Base-by-base conservation (phyloP, 306 rosid genomes). In the Cajanus cajan region DNA sequence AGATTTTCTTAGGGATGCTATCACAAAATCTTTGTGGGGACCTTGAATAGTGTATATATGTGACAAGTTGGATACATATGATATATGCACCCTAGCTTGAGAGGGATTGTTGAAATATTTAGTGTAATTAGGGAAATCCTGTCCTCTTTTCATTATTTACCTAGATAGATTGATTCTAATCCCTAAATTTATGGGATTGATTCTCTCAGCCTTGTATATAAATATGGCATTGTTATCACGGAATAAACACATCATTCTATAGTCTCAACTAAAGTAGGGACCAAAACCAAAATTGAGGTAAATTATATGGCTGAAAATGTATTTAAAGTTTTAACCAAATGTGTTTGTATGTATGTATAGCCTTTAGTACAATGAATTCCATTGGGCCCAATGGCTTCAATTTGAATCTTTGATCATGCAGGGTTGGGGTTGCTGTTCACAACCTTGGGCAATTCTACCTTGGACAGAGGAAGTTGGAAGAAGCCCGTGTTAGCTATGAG, bases 381-480 rank as follows among this genome's bases (percentile, higher is more conserved):
- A 68, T 21, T 13, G 22, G 40, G 14, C 9, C 13, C 9, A 63
- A 16, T 48, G 52, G 65, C 52, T 81, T 57, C 57, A 77, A 28
- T 51, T 63, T 25, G 75, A 50, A 80, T 61, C 73, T 81, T 19
- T 80, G 55, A 71, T 82, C 71, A 16, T 87, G 41, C 84, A 94
- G 98, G 61, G 91, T 94, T 80, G 95, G 87, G 51, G 85, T 89
- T 79, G 95, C 98, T 71, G 77, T 80, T 81, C 98, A 92, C 87
- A 94, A 94, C 88, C 89, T 94, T 64, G 98, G 95, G 25, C 97
- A 90, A 82, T 92, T 89, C 82, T 94, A 87, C 87, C 84, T 90
- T 37, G 90, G 82, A 40, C 97, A 82, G 83, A 72, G 86, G 81
- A 87, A 88, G 88, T 74, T 92, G 84, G 91, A 92, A 81, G 85